Base-by-base conservation (phyloP, 2,329 filamentous ascomycete species). In the Penicillium sp. region DNA sequence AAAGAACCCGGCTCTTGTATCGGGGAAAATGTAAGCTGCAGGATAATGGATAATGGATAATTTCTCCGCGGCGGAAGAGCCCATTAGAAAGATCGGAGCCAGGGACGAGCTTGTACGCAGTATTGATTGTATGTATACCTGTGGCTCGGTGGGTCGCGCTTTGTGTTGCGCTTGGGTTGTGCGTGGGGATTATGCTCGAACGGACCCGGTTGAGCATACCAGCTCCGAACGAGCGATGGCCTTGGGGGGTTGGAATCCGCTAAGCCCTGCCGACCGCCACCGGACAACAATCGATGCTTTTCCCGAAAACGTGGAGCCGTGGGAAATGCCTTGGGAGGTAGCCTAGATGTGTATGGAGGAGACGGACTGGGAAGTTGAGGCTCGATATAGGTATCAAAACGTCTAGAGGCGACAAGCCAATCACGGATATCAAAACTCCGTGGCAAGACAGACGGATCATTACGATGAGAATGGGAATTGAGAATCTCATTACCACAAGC, bases 311-410 rank as follows among this genome's bases (percentile, higher is more conserved):
- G 33, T 37, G 33, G 33, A 35, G 15, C 32, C 15, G 18, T 35
- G 32, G 7, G 32, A 20, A 20, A 35, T 35, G 33, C 15, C 15
- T 35, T 15, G 9, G 33, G 33, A 23, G 8, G 33, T 12, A 18
- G 18, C 20, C 33, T 37, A 20, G 31, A 32, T 15, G 45, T 27
- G 24, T 41, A 33, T 13, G 45, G 47, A 48, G 23, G 23, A 24
- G 20, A 42, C 43, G 47, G 37, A 49, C 44, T 37, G 27, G 24
- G 28, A 40, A 40, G 35, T 49, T 44, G 47, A 44, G 42, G 47
- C 47, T 49, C 44, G 47, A 10, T 32, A 48, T 49, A 23, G 24
- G 20, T 13, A 6, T 10, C 33, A 7, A 35, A 7, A 3, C 27
- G 9, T 29, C 28, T 3, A 29, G 12, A 29, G 2, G 2, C 27